Percentiles rank a stretch among this genome's conserved stretches.
phyloP scores from a whole-genome alignment of 257 asterid species.

The Solanum paucissectum region DNA sequence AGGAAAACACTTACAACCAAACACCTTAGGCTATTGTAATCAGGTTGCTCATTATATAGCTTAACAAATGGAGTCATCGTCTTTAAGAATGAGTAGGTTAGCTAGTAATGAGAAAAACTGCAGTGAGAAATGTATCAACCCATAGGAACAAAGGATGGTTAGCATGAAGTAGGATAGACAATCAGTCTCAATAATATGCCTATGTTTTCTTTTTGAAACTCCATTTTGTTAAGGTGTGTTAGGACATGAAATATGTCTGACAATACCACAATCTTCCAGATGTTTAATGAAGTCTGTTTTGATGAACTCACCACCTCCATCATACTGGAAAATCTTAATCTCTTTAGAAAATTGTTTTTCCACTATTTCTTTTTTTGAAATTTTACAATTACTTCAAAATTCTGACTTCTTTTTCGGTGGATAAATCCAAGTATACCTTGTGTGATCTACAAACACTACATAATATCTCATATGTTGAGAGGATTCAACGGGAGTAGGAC shows the following conservation, averaged over 20 bases:
- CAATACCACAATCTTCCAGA: not conserved
- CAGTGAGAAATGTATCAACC: not conserved
- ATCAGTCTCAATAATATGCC: not conserved
- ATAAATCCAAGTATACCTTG: not conserved
- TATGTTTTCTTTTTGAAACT: no score
- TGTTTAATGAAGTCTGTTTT: not conserved
- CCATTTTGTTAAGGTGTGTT: not conserved
- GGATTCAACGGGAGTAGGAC: not conserved
- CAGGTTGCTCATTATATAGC: no score
- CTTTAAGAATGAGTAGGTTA: not conserved
- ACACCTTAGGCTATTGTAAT: not conserved
- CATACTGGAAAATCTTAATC: not conserved
- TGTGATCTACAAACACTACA: not conserved
- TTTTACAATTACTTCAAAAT: not conserved
- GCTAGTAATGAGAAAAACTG: not conserved
- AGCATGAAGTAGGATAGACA: not conserved
- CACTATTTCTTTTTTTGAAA: not conserved
- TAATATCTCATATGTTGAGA: not conserved
- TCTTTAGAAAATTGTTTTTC: not conserved
- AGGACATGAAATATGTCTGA: not conserved
- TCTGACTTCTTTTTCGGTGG: not conserved
- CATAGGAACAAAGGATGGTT: not conserved
- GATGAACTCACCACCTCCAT: not conserved
- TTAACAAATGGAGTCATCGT: not conserved
- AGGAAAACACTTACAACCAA: not conserved